Evolutionary conservation across 2,329 filamentous ascomycete genomes (phyloP).

Genomic region (Shiraia bambusicola): DNA sequence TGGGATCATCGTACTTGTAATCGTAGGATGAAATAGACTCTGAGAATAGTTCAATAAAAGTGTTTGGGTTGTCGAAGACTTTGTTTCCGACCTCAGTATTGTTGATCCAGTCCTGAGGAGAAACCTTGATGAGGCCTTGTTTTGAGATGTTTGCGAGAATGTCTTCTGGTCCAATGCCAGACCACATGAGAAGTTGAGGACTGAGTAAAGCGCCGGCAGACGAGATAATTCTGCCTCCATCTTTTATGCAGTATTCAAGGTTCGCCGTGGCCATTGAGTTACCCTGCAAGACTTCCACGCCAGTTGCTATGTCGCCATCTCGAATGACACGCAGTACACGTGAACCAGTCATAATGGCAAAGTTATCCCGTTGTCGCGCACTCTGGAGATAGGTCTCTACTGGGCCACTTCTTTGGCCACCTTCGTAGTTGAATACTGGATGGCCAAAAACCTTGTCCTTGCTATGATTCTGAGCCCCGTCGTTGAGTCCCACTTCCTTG

Average conservation of each 20-base stretch:
- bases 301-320: constrained; percentile 43
- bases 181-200: constrained; percentile 45
- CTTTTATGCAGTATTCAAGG: constrained; percentile 19
- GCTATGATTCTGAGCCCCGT: constrained; percentile 42
- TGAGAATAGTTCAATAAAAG: constrained; percentile 52
- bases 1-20: constrained; percentile 51
- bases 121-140: constrained; percentile 39
- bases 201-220: constrained; percentile 39
- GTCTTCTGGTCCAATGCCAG: constrained; percentile 38
- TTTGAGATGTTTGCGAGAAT: constrained; percentile 34
- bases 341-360: constrained; percentile 46
- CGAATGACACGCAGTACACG: constrained; percentile 51
- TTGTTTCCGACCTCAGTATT: constrained; percentile 53
- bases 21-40: constrained; percentile 51
- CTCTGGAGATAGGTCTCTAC: constrained; percentile 54
- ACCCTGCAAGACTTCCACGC: constrained; percentile 44
- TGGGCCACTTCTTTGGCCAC: constrained; percentile 55
- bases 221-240: constrained; percentile 33
- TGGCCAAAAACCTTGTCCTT: constrained; percentile 54
- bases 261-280: constrained; percentile 34
- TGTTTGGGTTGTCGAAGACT: constrained; percentile 60
- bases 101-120: constrained; percentile 51
- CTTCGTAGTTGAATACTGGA: constrained; percentile 52
- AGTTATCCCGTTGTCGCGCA: constrained; percentile 44
- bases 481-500: constrained; percentile 52